phyloP scores from a whole-genome alignment of 192 early-diverging fungal species.

The Linnemannia hyalina region DNA sequence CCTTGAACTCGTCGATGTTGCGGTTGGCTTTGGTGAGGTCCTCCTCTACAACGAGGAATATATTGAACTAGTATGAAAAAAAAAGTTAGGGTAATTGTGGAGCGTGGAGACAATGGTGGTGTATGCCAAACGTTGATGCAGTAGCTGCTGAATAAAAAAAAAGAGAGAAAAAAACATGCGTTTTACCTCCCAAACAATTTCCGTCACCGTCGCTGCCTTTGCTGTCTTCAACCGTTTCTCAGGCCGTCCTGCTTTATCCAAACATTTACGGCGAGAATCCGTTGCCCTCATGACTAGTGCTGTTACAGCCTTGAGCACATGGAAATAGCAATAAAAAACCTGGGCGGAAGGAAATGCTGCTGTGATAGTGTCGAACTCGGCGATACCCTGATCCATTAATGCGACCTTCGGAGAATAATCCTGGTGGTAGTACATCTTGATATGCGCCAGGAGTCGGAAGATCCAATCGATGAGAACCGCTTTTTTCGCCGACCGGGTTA shows the following conservation, averaged over 20 bases:
- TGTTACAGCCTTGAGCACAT: conserved; percentile 8
- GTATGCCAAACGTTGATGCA: no score
- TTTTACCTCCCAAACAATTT: not conserved
- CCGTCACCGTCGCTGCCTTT: not conserved
- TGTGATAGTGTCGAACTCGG: not conserved
- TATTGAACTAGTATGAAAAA: not conserved
- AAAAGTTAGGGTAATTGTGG: not conserved
- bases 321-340: conserved; percentile 9
- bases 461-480: not conserved
- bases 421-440: not conserved
- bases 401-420: not conserved
- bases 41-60: not conserved
- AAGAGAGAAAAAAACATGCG: not conserved
- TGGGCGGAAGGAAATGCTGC: not conserved
- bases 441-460: not conserved
- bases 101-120: not conserved
- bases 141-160: not conserved
- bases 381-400: conserved; percentile 2
- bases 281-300: not conserved
- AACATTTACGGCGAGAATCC: not conserved
- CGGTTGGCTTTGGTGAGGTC: not conserved
- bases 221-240: not conserved
- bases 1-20: conserved; percentile 2
- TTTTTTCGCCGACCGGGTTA: conserved; percentile 1
- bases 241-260: not conserved